A percentile compares a stretch with the other conserved stretches of the same genome.
Evolutionary conservation across 1,284 basidiomycete species (phyloP).

Genomic region (Irpex rosettiformis): DNA sequence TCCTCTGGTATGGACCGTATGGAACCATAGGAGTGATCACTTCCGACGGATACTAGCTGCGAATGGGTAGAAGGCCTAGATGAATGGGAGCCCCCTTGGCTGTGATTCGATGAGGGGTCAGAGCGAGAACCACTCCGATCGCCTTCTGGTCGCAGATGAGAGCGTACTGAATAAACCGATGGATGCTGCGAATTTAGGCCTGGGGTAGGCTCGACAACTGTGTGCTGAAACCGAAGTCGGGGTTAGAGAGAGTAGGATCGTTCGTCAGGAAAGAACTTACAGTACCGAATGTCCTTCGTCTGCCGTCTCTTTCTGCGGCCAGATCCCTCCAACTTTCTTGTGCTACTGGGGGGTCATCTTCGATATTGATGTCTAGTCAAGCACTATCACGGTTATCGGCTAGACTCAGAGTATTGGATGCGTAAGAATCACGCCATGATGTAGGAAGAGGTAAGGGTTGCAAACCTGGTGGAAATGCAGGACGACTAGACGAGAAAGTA

Average conservation of each 20-base stretch:
- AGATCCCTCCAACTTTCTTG: slow-evolving; percentile 54
- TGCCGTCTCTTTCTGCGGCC: slow-evolving; percentile 35
- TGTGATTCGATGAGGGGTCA: slow-evolving; percentile 37
- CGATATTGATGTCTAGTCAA: slow-evolving; percentile 51
- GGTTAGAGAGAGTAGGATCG: not conserved
- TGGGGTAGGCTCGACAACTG: slow-evolving; percentile 40
- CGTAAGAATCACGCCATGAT: slow-evolving; percentile 40
- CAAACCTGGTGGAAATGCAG: slow-evolving; percentile 49
- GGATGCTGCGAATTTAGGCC: slow-evolving; percentile 47
- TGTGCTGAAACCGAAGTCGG: slow-evolving; percentile 26
- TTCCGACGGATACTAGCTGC: slow-evolving; percentile 32
- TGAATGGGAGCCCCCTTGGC: slow-evolving; percentile 41
- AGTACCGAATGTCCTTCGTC: slow-evolving; percentile 56
- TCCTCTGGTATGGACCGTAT: slow-evolving; percentile 47
- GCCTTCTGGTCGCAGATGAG: slow-evolving; percentile 44
- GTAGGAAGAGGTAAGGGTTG: slow-evolving; percentile 31
- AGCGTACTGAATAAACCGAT: slow-evolving; percentile 59
- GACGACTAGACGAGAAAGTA: slow-evolving; percentile 40
- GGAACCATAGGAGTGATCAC: slow-evolving; percentile 41
- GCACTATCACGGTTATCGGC: slow-evolving; percentile 23
- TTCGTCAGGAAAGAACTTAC: slow-evolving; percentile 35
- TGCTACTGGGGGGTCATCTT: slow-evolving; percentile 60
- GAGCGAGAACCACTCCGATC: slow-evolving; percentile 47
- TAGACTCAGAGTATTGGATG: slow-evolving; percentile 16
- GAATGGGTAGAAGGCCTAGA: slow-evolving; percentile 47